A percentile compares a stretch with the other conserved stretches of the same genome.
phyloP scores from a whole-genome alignment of 345 rosid species.

The Lenwebbia sp. region DNA sequence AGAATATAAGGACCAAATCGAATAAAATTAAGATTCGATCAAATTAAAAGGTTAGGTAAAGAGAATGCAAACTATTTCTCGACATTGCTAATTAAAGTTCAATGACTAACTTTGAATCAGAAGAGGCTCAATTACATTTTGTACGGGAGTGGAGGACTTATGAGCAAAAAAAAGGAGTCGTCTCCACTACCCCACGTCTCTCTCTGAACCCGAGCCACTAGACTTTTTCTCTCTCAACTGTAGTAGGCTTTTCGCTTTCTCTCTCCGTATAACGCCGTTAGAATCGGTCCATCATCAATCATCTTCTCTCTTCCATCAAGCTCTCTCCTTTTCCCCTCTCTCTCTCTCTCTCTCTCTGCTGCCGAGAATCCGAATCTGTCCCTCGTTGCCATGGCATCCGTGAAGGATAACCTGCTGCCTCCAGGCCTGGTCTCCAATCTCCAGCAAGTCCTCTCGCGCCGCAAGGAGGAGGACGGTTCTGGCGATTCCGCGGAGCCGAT shows the following conservation, averaged over 20 bases:
- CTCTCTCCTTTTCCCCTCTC: background rate
- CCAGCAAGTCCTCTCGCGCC: slow-evolving; percentile 61
- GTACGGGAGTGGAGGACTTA: background rate
- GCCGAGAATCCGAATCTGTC: background rate
- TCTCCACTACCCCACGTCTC: background rate
- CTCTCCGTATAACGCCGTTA: background rate
- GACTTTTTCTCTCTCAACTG: background rate
- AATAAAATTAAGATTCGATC: background rate
- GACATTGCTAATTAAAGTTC: background rate
- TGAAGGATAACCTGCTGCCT: slow-evolving; percentile 51
- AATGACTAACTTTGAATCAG: background rate
- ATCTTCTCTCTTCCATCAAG: background rate
- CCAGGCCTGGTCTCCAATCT: slow-evolving; percentile 81
- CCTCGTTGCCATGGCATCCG: slow-evolving; percentile 20
- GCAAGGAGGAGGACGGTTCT: slow-evolving; percentile 20
- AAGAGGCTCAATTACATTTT: background rate
- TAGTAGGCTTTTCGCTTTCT: background rate
- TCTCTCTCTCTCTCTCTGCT: background rate
- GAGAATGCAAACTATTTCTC: background rate
- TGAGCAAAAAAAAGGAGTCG: background rate
- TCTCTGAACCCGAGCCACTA: background rate
- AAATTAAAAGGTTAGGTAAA: background rate
- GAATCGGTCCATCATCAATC: slow-evolving; percentile 11
- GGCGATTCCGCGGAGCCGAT: slow-evolving; percentile 18
- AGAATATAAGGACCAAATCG: background rate